These are phyloP conservation scores for Luvunga scandens DNA, from an alignment of 345 rosid genomes.

Conservation along the genomic window DNA sequence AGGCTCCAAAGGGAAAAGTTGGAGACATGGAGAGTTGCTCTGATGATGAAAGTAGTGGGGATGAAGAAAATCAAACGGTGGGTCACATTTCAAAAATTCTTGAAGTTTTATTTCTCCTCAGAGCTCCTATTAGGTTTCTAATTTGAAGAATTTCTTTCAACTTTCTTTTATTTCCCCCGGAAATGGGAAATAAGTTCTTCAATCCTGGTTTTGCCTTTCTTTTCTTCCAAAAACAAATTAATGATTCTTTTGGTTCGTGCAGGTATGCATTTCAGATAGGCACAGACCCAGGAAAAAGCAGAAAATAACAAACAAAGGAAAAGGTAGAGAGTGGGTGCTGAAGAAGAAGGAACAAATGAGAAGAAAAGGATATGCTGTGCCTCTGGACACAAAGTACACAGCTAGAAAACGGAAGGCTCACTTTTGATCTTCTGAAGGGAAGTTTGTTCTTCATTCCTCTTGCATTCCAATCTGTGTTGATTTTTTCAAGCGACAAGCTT, in stretches of 20 bases:
- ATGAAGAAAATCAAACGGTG: conserved; percentile 64
- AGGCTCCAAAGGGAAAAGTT: conserved; percentile 47
- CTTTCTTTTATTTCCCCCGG: neutral
- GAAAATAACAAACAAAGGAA: conserved; percentile 60
- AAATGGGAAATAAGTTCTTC: neutral
- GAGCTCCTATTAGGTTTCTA: neutral
- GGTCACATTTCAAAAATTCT: conserved; percentile 3
- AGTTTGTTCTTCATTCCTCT: neutral
- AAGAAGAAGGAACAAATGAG: conserved; percentile 88
- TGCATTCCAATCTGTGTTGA: neutral
- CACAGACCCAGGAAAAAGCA: conserved; percentile 81
- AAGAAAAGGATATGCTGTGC: conserved; percentile 73
- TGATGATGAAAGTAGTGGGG: conserved; percentile 58
- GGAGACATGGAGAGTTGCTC: conserved; percentile 59
- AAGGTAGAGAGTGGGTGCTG: conserved; percentile 74
- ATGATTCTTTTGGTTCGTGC: neutral
- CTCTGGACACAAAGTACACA: conserved; percentile 75
- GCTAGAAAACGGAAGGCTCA: conserved; percentile 74
- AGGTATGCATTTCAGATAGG: conserved; percentile 69
- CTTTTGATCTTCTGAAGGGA: conserved; percentile 38
- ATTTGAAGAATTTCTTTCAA: neutral
- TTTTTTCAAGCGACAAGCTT: neutral
- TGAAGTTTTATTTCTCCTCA: neutral
- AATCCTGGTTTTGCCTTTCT: neutral
- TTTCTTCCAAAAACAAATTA: neutral